Base-by-base conservation (phyloP, 2,329 filamentous ascomycete genomes). In the Westerdykella sp. region DNA sequence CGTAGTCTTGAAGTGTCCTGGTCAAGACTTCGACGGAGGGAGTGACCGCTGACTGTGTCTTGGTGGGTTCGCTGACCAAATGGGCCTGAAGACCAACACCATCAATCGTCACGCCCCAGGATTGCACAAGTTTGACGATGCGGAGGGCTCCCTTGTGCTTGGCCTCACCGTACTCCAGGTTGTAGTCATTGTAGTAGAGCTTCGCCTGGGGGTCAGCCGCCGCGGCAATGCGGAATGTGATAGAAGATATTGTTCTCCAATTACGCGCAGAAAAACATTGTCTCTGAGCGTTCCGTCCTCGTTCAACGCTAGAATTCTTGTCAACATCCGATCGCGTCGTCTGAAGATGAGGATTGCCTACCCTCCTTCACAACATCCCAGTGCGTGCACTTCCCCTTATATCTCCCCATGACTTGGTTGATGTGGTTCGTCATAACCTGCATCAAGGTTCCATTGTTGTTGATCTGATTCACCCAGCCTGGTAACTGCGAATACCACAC, bases 131-230 rank as follows among this genome's bases (percentile, higher is more conserved):
- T 47, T 66, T 64, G 42, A 70, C 64, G 35, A 71, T 63, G 16
- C 58, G 47, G 22, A 55, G 52, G 1, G 65, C 66, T 23, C 62
- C 66, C 35, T 46, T 55, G 32, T 61, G 54, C 45, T 73, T 74
- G 3, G 70, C 68, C 4, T 73, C 72, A 13, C 72, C 70, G 15
- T 66, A 71, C 63, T 83, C 81, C 45, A 82, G 75, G 67, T 80
- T 82, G 71, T 82, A 84, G 63, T 81, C 78, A 56, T 81, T 81
- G 67, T 78, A 78, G 60, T 75, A 81, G 23, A 84, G 70, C 69
- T 81, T 81, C 23, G 77, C 71, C 15, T 65, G 54, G 1, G 78
- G 74, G 51, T 82, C 79, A 2, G 77, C 77, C 7, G 69, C 69
- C n/a, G 71, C 71, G 3, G 79, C 79, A 1, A 77, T 71, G 15